A percentile compares a stretch with the other conserved stretches of the same genome.
Evolutionary conservation across 345 rosid genomes (phyloP).

Genomic region (Mallotus nudiflorus): DNA sequence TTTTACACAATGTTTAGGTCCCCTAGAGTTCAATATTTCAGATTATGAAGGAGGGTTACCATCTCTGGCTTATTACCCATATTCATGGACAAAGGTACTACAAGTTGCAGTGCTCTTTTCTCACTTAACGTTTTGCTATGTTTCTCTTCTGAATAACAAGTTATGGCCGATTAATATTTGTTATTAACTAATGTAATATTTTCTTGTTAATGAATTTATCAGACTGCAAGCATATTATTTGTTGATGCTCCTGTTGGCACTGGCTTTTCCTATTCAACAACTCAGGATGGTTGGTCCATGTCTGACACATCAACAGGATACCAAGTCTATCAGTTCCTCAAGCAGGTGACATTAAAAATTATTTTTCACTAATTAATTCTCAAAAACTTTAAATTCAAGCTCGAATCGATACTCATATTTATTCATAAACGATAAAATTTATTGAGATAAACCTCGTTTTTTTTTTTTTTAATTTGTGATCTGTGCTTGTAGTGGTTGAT

Average conservation of each 20-base stretch:
- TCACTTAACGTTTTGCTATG: no score
- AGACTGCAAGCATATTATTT: constrained; percentile 45
- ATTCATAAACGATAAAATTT: no score
- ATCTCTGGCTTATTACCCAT: constrained; percentile 18
- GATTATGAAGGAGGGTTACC: constrained; percentile 31
- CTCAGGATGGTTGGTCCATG: constrained; percentile 9
- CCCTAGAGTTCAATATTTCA: constrained; percentile 22
- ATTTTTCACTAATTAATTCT: background rate
- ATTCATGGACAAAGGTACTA: constrained; percentile 41
- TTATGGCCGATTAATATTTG: background rate
- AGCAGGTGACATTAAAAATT: constrained; percentile 21
- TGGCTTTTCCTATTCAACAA: constrained; percentile 37
- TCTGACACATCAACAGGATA: constrained; percentile 21
- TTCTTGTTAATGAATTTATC: background rate
- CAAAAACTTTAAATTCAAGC: no score
- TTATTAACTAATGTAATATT: background rate
- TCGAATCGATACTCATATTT: no score
- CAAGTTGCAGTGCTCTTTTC: background rate
- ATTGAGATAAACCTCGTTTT: background rate
- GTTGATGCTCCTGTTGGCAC: constrained; percentile 43
- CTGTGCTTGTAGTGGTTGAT: constrained; percentile 31
- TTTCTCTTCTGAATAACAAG: background rate
- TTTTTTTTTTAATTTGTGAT: background rate
- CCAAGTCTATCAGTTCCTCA: constrained; percentile 29
- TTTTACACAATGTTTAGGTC: constrained; percentile 39